These are phyloP conservation scores for Catharanthus roseus DNA, from an alignment of 257 asterid genomes.

Conservation along the genomic window DNA sequence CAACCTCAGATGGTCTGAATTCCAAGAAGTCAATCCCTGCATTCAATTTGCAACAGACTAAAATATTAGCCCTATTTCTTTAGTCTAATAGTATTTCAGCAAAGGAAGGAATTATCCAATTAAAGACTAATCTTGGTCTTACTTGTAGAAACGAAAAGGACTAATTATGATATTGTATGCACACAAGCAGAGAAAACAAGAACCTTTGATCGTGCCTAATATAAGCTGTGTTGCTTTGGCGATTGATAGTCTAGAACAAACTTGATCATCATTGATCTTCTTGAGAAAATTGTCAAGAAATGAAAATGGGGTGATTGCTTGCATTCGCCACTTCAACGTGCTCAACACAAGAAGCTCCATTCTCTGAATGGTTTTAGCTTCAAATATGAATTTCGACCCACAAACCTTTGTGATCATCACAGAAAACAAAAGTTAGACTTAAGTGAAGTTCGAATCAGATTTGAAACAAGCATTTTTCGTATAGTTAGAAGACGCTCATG, in stretches of 20 bases:
- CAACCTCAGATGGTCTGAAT: conserved; percentile 42
- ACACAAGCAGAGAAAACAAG: not conserved
- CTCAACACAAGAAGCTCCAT: conserved; percentile 44
- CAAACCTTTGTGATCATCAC: conserved; percentile 20
- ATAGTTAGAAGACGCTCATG: not conserved
- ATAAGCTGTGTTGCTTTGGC: conserved; percentile 29
- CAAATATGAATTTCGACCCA: conserved; percentile 25
- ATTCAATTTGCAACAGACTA: conserved; percentile 26
- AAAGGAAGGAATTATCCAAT: not conserved
- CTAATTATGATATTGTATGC: not conserved
- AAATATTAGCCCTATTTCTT: not conserved
- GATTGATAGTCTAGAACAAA: conserved; percentile 18
- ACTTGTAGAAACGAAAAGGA: not conserved
- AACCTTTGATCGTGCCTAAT: conserved; percentile 30
- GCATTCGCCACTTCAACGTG: conserved; percentile 42
- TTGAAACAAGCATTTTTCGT: not conserved
- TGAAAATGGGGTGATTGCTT: conserved; percentile 40
- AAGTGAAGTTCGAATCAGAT: not conserved
- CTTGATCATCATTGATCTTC: conserved; percentile 24
- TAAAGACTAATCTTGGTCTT: not conserved
- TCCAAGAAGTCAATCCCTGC: conserved; percentile 40
- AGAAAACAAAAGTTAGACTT: not conserved
- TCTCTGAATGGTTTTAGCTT: conserved; percentile 35
- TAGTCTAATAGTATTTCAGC: not conserved
- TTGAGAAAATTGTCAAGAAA: conserved; percentile 31